phyloP scores from a whole-genome alignment of 768 basidiomycete genomes.

The Leccinum subtestaceum region DNA sequence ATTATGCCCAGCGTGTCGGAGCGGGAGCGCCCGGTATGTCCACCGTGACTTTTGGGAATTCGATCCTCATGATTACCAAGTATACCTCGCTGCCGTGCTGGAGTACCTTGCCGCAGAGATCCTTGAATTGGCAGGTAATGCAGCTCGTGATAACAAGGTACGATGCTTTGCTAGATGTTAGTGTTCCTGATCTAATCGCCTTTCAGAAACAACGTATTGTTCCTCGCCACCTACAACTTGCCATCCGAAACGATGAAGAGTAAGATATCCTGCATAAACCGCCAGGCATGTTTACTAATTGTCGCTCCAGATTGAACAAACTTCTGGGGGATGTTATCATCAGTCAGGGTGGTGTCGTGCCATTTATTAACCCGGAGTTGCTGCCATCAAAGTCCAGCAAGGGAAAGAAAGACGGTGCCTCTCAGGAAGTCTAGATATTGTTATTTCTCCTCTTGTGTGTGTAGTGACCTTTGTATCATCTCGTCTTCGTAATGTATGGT shows the following conservation, averaged over 20 bases:
- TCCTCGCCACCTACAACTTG: slow-evolving; percentile 73
- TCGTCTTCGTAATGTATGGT: slow-evolving; percentile 30
- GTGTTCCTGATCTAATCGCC: background rate
- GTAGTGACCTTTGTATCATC: slow-evolving; percentile 20
- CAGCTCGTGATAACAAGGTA: slow-evolving; percentile 71
- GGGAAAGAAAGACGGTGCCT: slow-evolving; percentile 49
- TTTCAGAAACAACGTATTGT: slow-evolving; percentile 69
- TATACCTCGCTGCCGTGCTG: slow-evolving; percentile 81
- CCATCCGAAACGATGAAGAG: slow-evolving; percentile 77
- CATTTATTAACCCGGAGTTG: slow-evolving; percentile 54
- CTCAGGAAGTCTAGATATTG: slow-evolving; percentile 45
- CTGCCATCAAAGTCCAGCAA: slow-evolving; percentile 45
- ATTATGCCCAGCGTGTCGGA: slow-evolving; percentile 70
- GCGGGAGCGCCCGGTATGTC: slow-evolving; percentile 62
- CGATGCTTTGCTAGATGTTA: background rate
- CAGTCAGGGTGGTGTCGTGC: slow-evolving; percentile 75
- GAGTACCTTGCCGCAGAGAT: slow-evolving; percentile 89
- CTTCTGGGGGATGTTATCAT: slow-evolving; percentile 64
- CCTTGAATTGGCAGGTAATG: slow-evolving; percentile 79
- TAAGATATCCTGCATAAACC: slow-evolving; percentile 28
- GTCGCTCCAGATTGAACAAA: slow-evolving; percentile 45
- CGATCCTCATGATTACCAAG: slow-evolving; percentile 33
- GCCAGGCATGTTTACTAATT: background rate
- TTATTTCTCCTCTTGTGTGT: background rate
- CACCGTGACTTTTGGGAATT: background rate